Evolutionary conservation across 108 stramenopile genomes (phyloP).

Genomic region (Fragilariopsis cylindrus): DNA sequence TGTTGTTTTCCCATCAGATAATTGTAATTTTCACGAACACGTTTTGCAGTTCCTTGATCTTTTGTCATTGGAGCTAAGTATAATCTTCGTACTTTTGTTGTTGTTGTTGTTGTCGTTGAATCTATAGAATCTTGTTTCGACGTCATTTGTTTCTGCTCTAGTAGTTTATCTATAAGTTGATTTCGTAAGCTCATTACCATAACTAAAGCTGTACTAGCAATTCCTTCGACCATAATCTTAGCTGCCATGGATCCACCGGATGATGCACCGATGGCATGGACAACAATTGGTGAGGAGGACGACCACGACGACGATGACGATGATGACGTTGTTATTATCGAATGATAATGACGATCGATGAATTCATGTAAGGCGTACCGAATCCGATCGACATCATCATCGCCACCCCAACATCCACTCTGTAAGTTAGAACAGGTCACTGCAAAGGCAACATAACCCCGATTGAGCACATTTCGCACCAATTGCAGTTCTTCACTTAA

Average conservation of each 20-base stretch:
- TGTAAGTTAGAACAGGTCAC: slow-evolving; percentile 31
- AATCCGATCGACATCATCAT: slow-evolving; percentile 27
- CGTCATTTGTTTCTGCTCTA: not conserved
- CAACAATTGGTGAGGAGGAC: not conserved
- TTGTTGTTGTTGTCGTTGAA: not conserved
- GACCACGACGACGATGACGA: not conserved
- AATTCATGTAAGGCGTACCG: slow-evolving; percentile 24
- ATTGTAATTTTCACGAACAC: slow-evolving; percentile 28
- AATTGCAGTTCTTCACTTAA: slow-evolving; percentile 51
- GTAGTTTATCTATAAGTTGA: slow-evolving; percentile 11
- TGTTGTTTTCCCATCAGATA: slow-evolving; percentile 15
- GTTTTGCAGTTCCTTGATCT: slow-evolving; percentile 31
- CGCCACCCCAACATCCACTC: slow-evolving; percentile 42
- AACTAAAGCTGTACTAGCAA: slow-evolving; percentile 38
- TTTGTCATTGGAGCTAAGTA: slow-evolving; percentile 56
- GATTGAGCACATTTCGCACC: slow-evolving; percentile 30
- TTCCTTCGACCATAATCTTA: slow-evolving; percentile 24
- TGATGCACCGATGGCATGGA: slow-evolving; percentile 49
- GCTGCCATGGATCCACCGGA: slow-evolving; percentile 50
- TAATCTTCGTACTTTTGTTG: slow-evolving; percentile 1
- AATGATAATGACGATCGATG: not conserved
- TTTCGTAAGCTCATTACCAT: slow-evolving; percentile 48
- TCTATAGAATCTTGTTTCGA: not conserved
- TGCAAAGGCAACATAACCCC: slow-evolving; percentile 43
- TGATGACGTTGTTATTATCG: not conserved